phyloP scores from a whole-genome alignment of 345 rosid species.

The Crucihimalaya himalaica region DNA sequence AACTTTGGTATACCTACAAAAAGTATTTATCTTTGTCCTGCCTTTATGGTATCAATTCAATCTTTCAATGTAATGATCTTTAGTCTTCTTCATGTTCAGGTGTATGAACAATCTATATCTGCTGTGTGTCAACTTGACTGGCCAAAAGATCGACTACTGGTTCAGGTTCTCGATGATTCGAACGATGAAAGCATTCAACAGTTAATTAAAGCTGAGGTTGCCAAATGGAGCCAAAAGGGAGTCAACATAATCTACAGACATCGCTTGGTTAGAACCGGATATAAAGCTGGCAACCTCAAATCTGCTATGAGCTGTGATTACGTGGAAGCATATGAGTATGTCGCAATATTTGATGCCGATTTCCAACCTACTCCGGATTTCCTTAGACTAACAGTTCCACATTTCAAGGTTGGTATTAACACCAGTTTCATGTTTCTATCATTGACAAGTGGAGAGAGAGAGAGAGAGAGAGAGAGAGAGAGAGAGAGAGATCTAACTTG shows the following conservation, averaged over 20 bases:
- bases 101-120: constrained; percentile 77
- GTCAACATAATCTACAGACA: constrained; percentile 71
- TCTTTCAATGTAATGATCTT: constrained; percentile 12
- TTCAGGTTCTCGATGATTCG: constrained; percentile 87
- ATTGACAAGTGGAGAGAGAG: neutral
- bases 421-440: neutral
- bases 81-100: constrained; percentile 46
- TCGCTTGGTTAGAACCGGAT: constrained; percentile 76
- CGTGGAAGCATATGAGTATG: constrained; percentile 71
- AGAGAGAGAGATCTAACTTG: neutral
- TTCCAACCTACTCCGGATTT: constrained; percentile 77
- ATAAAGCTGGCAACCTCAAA: constrained; percentile 91
- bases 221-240: constrained; percentile 70
- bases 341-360: constrained; percentile 87
- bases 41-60: neutral
- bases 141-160: constrained; percentile 68
- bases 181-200: constrained; percentile 67
- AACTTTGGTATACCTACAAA: neutral
- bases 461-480: neutral
- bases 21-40: neutral
- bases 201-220: constrained; percentile 64
- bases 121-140: constrained; percentile 88
- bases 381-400: constrained; percentile 73
- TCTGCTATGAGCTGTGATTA: constrained; percentile 86
- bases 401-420: constrained; percentile 60